Percentiles rank a stretch among this genome's conserved stretches.
Evolutionary conservation across 257 asterid genomes (phyloP).

Genomic region (Datura wrightii): DNA sequence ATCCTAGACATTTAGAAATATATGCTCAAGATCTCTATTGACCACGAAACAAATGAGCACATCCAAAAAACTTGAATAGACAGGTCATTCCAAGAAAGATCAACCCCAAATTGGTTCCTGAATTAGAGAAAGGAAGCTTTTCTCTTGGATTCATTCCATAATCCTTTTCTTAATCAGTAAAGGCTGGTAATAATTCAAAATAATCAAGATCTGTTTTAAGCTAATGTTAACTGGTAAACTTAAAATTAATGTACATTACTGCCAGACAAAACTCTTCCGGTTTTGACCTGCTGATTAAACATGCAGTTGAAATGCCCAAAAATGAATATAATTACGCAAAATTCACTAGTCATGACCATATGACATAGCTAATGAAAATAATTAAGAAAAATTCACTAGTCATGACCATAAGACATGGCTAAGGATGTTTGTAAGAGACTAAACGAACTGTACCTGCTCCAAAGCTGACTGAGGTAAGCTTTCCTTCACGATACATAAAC

Average conservation of each 20-base stretch:
- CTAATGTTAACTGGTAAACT: background rate
- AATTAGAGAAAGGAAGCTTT: conserved; percentile 6
- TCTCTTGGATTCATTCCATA: background rate
- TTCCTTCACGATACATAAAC: conserved; percentile 84
- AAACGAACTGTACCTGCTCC: conserved; percentile 73
- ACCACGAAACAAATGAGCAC: background rate
- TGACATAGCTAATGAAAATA: background rate
- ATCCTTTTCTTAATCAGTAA: background rate
- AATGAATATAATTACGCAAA: background rate
- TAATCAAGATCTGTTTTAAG: background rate
- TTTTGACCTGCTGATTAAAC: conserved; percentile 18
- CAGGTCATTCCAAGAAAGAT: background rate
- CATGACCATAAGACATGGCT: conserved; percentile 21
- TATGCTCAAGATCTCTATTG: conserved; percentile 1
- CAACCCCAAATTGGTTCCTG: conserved; percentile 5
- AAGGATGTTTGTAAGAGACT: conserved; percentile 8
- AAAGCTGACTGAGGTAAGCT: conserved; percentile 73
- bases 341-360: background rate
- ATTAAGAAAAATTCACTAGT: background rate
- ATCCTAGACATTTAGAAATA: background rate
- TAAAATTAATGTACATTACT: background rate
- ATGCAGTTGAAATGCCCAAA: conserved; percentile 24
- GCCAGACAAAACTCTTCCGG: background rate
- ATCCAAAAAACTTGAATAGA: conserved; percentile 7
- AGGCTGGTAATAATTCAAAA: background rate